phyloP scores from a whole-genome alignment of 345 rosid species.

The Pugionium dolabratum region DNA sequence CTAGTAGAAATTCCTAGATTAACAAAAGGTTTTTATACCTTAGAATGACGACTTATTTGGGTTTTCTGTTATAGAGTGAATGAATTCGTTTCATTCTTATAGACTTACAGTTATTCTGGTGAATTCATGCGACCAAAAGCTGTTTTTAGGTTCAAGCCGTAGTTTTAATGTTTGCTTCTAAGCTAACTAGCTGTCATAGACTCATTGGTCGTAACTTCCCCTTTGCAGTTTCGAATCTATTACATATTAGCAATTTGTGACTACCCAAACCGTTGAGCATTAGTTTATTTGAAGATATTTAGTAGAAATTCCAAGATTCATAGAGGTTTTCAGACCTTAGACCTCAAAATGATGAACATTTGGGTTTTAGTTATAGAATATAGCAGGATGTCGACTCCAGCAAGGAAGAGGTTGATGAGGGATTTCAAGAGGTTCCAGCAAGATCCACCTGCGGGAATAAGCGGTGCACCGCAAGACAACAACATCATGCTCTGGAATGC shows the following conservation, averaged over 20 bases:
- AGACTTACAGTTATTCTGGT: background rate
- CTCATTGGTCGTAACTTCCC: background rate
- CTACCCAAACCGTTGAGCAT: background rate
- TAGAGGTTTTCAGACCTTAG: background rate
- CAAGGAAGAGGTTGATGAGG: constrained; percentile 75
- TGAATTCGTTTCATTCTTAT: background rate
- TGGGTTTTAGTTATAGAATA: constrained; percentile 8
- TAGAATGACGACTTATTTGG: too few species aligned
- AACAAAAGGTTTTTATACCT: background rate
- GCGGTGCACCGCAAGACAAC: constrained; percentile 67
- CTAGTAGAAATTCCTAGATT: background rate
- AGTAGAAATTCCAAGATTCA: background rate
- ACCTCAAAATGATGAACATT: constrained; percentile 7
- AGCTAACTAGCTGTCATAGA: constrained; percentile 6
- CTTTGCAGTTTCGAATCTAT: background rate
- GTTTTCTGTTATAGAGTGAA: too few species aligned
- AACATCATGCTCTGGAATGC: constrained; percentile 71
- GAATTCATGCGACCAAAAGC: constrained; percentile 16
- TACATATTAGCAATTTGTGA: background rate
- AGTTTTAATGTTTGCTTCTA: constrained; percentile 26
- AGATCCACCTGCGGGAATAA: constrained; percentile 70
- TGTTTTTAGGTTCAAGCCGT: constrained; percentile 21
- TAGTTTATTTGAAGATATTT: background rate
- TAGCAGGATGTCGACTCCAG: constrained; percentile 59
- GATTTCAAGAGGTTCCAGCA: constrained; percentile 71